phyloP scores from a whole-genome alignment of 1,284 basidiomycete genomes.

The Puccinia sorghi region DNA sequence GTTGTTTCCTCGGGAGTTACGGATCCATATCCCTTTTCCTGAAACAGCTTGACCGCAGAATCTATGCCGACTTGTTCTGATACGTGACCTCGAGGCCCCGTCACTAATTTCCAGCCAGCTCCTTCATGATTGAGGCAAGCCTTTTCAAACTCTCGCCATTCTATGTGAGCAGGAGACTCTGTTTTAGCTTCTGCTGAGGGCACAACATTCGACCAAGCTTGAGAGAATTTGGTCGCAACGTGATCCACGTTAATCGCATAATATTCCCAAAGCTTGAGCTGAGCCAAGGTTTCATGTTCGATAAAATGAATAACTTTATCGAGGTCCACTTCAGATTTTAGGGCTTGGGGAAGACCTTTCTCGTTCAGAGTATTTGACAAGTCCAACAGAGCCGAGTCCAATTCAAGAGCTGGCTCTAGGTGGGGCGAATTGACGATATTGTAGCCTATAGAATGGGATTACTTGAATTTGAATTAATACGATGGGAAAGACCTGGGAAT shows the following conservation, averaged over 20 bases:
- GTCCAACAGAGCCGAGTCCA: conserved; percentile 78
- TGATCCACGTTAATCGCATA: conserved; percentile 75
- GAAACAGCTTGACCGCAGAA: conserved; percentile 69
- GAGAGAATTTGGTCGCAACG: conserved; percentile 57
- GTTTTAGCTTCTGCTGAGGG: background rate
- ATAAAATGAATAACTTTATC: conserved; percentile 69
- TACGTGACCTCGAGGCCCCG: conserved; percentile 67
- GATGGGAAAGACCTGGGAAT: background rate
- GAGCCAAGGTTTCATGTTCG: conserved; percentile 64
- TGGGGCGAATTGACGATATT: conserved; percentile 86
- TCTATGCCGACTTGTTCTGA: conserved; percentile 63
- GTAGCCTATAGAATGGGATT: conserved; percentile 66
- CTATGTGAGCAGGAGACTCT: conserved; percentile 7
- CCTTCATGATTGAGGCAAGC: conserved; percentile 13
- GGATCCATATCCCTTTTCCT: conserved; percentile 62
- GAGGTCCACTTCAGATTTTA: conserved; percentile 71
- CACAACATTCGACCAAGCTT: conserved; percentile 55
- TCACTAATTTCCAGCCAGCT: conserved; percentile 31
- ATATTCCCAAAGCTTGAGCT: conserved; percentile 81
- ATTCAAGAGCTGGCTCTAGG: conserved; percentile 78
- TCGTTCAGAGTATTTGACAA: conserved; percentile 70
- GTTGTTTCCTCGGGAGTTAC: conserved; percentile 60
- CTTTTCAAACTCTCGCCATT: conserved; percentile 31
- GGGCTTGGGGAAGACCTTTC: conserved; percentile 68
- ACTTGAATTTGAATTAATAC: background rate